A percentile compares a stretch with the other conserved stretches of the same genome.
Evolutionary conservation across 139 green algal species (phyloP).

Genomic region (Microglena sp.): DNA sequence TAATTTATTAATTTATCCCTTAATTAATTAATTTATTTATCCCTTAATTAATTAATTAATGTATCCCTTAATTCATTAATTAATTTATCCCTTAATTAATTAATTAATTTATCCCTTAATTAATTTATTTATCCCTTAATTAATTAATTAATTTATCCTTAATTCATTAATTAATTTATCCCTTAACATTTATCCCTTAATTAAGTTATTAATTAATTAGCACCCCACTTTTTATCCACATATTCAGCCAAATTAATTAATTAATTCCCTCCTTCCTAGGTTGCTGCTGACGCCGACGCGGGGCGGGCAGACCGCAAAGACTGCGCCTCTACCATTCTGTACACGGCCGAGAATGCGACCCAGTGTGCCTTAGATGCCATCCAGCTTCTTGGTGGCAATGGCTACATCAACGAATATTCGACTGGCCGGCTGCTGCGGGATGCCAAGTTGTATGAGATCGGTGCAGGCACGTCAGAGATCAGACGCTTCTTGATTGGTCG

Average conservation of each 20-base stretch:
- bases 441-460: conserved; percentile 96
- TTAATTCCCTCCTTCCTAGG: neutral
- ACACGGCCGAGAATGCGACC: conserved; percentile 72
- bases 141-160: no score
- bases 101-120: no score
- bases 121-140: no score
- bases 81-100: no score
- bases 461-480: conserved; percentile 73
- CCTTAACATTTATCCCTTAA: no score
- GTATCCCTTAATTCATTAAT: no score
- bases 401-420: conserved; percentile 89
- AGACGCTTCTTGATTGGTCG: conserved; percentile 79
- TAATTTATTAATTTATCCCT: no score
- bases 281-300: conserved; percentile 41
- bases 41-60: no score
- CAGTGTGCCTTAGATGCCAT: conserved; percentile 77
- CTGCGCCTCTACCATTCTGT: conserved; percentile 74
- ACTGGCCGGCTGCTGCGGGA: conserved; percentile 82
- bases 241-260: neutral
- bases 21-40: no score
- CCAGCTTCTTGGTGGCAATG: conserved; percentile 88
- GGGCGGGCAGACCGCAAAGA: conserved; percentile 2
- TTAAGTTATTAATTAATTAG: no score
- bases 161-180: no score
- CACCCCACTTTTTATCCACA: conserved; percentile 1